Conservation (phyloP, 2,329 filamentous ascomycete species). For the Aspergillus sp. region DNA sequence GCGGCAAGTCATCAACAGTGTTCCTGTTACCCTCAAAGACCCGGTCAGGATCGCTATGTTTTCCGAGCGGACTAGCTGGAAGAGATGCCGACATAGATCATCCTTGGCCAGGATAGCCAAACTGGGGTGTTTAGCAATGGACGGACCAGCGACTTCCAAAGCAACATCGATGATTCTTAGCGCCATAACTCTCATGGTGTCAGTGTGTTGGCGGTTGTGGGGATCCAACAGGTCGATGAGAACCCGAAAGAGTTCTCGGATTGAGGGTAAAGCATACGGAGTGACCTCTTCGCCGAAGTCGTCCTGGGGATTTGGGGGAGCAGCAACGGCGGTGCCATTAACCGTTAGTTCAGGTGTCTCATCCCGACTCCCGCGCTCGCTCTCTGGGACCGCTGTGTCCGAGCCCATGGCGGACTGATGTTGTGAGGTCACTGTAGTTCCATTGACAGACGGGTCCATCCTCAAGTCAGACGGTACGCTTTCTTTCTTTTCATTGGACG, state of each 20-base stretch:
- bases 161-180: constrained; percentile 95
- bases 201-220: constrained; percentile 85
- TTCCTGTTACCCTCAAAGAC: constrained; percentile 86
- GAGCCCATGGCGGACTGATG: constrained; percentile 38
- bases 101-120: constrained; percentile 86
- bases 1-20: constrained; percentile 83
- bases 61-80: constrained; percentile 92
- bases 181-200: constrained; percentile 96
- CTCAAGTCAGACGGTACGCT: constrained; percentile 71
- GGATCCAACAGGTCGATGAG: constrained; percentile 91
- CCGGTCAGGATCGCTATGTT: constrained; percentile 94
- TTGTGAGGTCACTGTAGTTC: constrained; percentile 55
- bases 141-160: constrained; percentile 90
- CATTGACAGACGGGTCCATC: constrained; percentile 74
- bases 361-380: constrained; percentile 28
- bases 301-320: constrained; percentile 33
- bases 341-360: constrained; percentile 26
- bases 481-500: constrained; percentile 55
- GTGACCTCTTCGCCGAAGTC: constrained; percentile 58
- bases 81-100: constrained; percentile 86
- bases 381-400: constrained; percentile 30
- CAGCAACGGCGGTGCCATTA: constrained; percentile 27
- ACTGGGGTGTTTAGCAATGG: constrained; percentile 86
- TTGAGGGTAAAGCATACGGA: constrained; percentile 90
- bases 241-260: constrained; percentile 88